Base-by-base conservation (phyloP, 1,284 basidiomycete species). In the Fomitopsis betulina region DNA sequence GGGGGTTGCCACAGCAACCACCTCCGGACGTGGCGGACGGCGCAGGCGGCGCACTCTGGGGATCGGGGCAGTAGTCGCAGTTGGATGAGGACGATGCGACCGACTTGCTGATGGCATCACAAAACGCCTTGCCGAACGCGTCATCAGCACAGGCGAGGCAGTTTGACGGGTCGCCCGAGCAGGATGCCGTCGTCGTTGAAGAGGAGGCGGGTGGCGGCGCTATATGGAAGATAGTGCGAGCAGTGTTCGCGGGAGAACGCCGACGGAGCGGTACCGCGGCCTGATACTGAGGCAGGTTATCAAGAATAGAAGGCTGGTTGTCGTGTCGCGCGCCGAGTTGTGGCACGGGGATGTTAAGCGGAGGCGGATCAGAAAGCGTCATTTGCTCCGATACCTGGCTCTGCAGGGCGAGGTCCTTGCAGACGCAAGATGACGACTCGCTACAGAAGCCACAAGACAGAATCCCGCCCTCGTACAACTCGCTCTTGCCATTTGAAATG, bases 51-150 rank as follows among this genome's bases (percentile, higher is more conserved):
- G 45, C 43, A 39, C 60, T 56, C 10, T 53, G 56, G 39, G 64
- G 65, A 59, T 70, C 70, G 32, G 85, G 82, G 64, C 84, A 89
- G 63, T 82, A 76, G 55, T 75, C 76, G 74, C 82, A 93, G 49
- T 75, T 75, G 2, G 68, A 60, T 19, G 75, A 60, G 27, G 72
- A 70, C 52, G 75, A 74, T 25, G 80, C 76, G 21, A 85, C 73
- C n/a, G 83, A 82, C 61, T 84, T 79, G 61, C 80, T 81, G 57
- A 93, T 82, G 33, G 89, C 89, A 43, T 81, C 80, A 69, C 93
- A 96, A 71, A 96, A 96, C 23, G 93, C 93, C 68, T 87, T 89
- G 23, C 93, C 93, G 62, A 93, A 93, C 23, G 80, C 79, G 70
- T 93, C 91, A 64, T 89, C 86, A 12, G 85, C 86, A 67, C 91